A percentile compares a stretch with the other conserved stretches of the same genome.
Evolutionary conservation across 2,329 filamentous ascomycete genomes (phyloP).

Genomic region (Fusarium redolens): DNA sequence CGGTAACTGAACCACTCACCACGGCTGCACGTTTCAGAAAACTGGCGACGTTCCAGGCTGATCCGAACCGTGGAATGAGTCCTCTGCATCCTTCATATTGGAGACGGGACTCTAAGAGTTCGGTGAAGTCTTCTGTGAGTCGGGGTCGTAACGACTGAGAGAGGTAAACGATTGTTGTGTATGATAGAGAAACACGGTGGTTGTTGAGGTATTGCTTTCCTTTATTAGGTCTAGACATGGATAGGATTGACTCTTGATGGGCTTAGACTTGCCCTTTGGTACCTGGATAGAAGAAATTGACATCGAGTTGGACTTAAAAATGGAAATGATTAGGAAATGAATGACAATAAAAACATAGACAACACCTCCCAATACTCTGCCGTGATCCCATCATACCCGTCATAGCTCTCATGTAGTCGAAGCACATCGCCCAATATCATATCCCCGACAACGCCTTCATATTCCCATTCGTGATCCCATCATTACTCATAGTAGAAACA

Average conservation of each 20-base stretch:
- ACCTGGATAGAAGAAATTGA: neutral
- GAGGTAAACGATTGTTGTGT: neutral
- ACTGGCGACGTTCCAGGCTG: neutral
- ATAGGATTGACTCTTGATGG: neutral
- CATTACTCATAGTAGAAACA: slow-evolving; percentile 38
- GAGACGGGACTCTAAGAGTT: neutral
- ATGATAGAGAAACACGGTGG: no score
- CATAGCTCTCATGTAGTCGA: neutral
- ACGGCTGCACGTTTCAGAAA: neutral
- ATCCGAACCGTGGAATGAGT: neutral
- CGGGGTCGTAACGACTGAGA: neutral
- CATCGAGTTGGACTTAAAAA: neutral
- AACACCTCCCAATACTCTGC: neutral
- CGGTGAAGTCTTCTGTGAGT: neutral
- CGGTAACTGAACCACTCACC: neutral
- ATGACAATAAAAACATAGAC: neutral
- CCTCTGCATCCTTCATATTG: neutral
- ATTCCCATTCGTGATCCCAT: neutral
- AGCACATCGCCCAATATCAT: slow-evolving; percentile 42
- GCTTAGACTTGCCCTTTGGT: neutral
- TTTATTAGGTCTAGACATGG: neutral
- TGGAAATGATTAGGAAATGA: neutral
- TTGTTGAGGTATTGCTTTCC: neutral
- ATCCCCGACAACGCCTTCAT: slow-evolving; percentile 29
- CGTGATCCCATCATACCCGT: neutral